A percentile compares a stretch with the other conserved stretches of the same genome.
phyloP scores from a whole-genome alignment of 768 basidiomycete genomes.

The Phanerochaete carnosa region DNA sequence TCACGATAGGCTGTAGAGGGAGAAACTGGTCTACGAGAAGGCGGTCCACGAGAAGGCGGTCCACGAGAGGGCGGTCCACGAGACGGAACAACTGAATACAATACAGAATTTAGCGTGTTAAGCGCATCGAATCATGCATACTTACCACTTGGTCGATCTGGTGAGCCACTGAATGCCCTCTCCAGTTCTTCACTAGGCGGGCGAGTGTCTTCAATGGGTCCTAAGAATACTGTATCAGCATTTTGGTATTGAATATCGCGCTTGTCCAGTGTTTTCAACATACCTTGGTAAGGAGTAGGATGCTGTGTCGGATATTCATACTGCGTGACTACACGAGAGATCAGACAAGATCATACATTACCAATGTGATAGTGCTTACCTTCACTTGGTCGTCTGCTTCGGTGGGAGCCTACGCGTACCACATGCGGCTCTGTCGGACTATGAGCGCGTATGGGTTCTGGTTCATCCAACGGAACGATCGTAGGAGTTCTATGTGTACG shows the following conservation, averaged over 20 bases:
- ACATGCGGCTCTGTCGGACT: not conserved
- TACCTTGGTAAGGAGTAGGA: not conserved
- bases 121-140: not conserved
- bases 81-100: not conserved
- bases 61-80: not conserved
- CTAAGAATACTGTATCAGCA: not conserved
- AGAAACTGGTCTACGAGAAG: not conserved
- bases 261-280: not conserved
- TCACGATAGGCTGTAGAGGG: not conserved
- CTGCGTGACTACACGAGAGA: not conserved
- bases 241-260: not conserved
- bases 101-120: not conserved
- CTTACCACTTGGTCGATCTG: slow-evolving; percentile 5
- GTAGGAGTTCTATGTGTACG: slow-evolving; percentile 2
- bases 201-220: not conserved
- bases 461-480: not conserved
- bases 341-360: not conserved
- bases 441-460: not conserved
- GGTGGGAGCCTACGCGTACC: not conserved
- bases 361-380: not conserved
- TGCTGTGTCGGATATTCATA: not conserved
- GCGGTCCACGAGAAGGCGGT: not conserved
- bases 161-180: slow-evolving; percentile 5
- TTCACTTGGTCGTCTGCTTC: slow-evolving; percentile 3
- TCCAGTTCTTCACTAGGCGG: not conserved